Conservation (phyloP, 352 stramenopile species). For the Globisporangium splendens region DNA sequence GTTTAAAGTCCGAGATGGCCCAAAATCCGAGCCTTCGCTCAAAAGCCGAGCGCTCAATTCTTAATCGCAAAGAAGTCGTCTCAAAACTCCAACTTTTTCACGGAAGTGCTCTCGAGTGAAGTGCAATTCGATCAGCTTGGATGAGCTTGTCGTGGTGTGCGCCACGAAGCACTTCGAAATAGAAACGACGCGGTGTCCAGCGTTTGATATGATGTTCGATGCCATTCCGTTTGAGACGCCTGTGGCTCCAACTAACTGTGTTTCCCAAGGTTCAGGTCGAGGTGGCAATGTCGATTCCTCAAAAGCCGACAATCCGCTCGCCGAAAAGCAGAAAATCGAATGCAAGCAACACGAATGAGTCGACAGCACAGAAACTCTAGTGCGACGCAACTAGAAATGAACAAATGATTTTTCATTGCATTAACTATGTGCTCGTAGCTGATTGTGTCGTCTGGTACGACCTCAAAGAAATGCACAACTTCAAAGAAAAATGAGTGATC, state of each 20-base stretch:
- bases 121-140: slow-evolving; percentile 20
- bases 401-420: too few species aligned
- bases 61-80: background rate
- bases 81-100: slow-evolving; percentile 27
- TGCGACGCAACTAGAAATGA: too few species aligned
- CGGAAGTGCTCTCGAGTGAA: slow-evolving; percentile 25
- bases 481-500: too few species aligned
- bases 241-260: slow-evolving; percentile 10
- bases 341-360: background rate
- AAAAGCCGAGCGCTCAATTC: background rate
- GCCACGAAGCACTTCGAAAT: background rate
- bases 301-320: slow-evolving; percentile 4
- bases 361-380: too few species aligned
- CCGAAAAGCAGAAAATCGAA: slow-evolving; percentile 5
- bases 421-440: too few species aligned
- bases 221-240: slow-evolving; percentile 7
- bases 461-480: too few species aligned
- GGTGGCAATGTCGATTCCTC: slow-evolving; percentile 1
- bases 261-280: slow-evolving; percentile 9
- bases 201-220: slow-evolving; percentile 8
- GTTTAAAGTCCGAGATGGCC: slow-evolving; percentile 1
- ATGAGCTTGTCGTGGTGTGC: slow-evolving; percentile 6
- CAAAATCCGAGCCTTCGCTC: background rate
- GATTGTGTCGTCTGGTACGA: too few species aligned
- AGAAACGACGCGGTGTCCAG: slow-evolving; percentile 3